phyloP scores from a whole-genome alignment of 2,329 filamentous ascomycete species.

The Coleophoma crateriformis region DNA sequence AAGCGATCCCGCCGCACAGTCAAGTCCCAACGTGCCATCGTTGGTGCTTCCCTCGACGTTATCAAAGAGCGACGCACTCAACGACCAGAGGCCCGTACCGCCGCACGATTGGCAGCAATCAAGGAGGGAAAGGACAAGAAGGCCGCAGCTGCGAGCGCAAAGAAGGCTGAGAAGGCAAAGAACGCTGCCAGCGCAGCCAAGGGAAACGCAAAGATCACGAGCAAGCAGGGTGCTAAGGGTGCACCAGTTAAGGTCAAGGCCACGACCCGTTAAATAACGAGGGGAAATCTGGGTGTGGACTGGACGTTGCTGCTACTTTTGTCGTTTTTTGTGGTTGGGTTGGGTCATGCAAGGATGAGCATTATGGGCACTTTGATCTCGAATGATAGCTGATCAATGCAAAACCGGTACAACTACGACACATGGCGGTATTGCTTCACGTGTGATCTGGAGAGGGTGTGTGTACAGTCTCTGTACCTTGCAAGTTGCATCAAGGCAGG shows the following conservation, averaged over 20 bases:
- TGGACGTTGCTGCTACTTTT: constrained; percentile 12
- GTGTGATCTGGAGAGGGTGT: too few relatives aligned
- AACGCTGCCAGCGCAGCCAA: constrained; percentile 65
- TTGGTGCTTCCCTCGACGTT: constrained; percentile 97
- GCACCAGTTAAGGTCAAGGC: constrained; percentile 78
- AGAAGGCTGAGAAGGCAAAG: constrained; percentile 99
- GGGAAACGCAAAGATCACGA: constrained; percentile 70
- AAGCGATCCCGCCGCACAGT: constrained; percentile 97
- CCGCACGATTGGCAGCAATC: constrained; percentile 84
- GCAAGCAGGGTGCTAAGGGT: constrained; percentile 98
- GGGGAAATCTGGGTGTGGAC: constrained; percentile 8
- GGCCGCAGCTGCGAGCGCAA: constrained; percentile 75
- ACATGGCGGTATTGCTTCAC: too few relatives aligned
- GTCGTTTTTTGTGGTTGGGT: constrained; percentile 16
- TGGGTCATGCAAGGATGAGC: constrained; percentile 23
- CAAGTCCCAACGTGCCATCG: constrained; percentile 98
- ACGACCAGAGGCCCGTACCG: constrained; percentile 92
- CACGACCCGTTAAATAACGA: constrained; percentile 68
- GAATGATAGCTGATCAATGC: constrained; percentile 26
- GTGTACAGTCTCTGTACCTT: too few relatives aligned
- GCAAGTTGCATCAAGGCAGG: too few relatives aligned
- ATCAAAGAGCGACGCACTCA: constrained; percentile 98
- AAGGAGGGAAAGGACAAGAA: constrained; percentile 99
- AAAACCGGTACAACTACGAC: constrained; percentile 16
- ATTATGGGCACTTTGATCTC: constrained; percentile 24